These are phyloP conservation scores for Elaeis guineensis DNA, from an alignment of 176 grass and related monocot genomes.

Conservation along the genomic window DNA sequence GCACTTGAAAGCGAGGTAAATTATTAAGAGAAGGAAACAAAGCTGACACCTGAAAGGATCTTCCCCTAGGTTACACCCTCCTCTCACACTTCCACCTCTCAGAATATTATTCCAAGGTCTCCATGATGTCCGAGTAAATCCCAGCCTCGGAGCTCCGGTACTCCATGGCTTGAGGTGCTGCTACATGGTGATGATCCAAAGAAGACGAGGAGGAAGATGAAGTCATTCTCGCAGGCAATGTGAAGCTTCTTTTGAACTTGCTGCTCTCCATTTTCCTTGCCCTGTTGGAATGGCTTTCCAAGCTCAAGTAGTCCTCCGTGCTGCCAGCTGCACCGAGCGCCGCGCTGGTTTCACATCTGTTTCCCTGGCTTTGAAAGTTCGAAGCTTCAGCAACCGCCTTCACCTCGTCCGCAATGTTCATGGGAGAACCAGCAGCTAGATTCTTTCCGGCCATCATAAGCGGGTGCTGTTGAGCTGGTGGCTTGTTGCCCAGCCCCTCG, in stretches of 20 bases:
- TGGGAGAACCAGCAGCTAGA: no score
- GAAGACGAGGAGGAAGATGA: slow-evolving; percentile 52
- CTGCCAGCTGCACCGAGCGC: slow-evolving; percentile 11
- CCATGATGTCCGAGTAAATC: slow-evolving; percentile 93
- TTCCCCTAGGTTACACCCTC: slow-evolving; percentile 8
- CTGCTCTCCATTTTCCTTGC: slow-evolving; percentile 56
- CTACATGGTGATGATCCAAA: slow-evolving; percentile 9
- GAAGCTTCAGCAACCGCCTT: slow-evolving; percentile 27
- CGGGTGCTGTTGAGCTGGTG: background rate
- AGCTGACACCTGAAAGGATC: no score
- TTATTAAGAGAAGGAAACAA: no score
- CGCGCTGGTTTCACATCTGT: background rate
- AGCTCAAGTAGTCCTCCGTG: slow-evolving; percentile 72
- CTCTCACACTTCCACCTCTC: background rate
- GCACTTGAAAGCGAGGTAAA: no score
- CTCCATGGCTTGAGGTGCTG: slow-evolving; percentile 40
- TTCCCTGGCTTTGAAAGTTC: slow-evolving; percentile 20
- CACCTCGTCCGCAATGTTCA: slow-evolving; percentile 12
- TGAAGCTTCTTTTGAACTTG: slow-evolving; percentile 98
- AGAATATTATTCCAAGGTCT: slow-evolving; percentile 77
- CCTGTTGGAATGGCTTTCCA: slow-evolving; percentile 76
- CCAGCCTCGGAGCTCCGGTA: slow-evolving; percentile 74
- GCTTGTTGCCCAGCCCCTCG: background rate
- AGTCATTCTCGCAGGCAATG: slow-evolving; percentile 74
- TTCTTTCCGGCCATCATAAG: background rate